Base-by-base conservation (phyloP, 2,329 filamentous ascomycete species). In the Pseudopithomyces chartarum region DNA sequence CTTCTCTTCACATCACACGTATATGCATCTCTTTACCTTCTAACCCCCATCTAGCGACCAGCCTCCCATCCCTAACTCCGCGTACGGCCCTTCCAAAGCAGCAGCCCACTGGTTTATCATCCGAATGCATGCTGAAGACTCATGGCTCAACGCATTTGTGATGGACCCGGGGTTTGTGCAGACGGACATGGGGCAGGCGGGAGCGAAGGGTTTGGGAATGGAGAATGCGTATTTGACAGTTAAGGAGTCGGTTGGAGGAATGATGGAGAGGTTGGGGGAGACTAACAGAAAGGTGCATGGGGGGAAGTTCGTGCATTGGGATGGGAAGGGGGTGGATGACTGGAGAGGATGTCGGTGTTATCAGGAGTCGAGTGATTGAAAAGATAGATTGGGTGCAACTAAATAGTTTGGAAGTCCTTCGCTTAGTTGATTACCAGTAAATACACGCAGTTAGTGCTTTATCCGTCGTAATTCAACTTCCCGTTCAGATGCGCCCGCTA, bases 111-210 rank as follows among this genome's bases (percentile, higher is more conserved):
- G 53, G 52, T 34, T 55, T n/a, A 54, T 50, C 13, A 19, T 49
- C 7, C 45, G 54, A 12, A 52, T 56, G 17, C 34, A 51, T n/a
- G 50, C 50, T 7, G 56, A 56, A 29, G 53, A 61, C 11, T 19
- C 34, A 0, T 56, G 54, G 53, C 36, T 61, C 3, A 56, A 54
- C 33, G 53, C 42, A 6, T 54, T 58, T 29, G 29, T 36, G 7
- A 23, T 61, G 20, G 45, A 54, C n/a, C 56, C 59, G 6, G 59
- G 59, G 6, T 52, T 34, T 36, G 56, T 57, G 22, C 22, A 51
- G 51, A 61, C 59, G 2, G 56, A 58, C 8, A n/a, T 61, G 40
- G 58, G 58, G 20, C 40, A 56, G 40, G 50, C 48, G 10, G 58
- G 47, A 7, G 54, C 56, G 13, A 29, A 29, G 26, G 29, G n/a